phyloP scores from a whole-genome alignment of 2,329 filamentous ascomycete genomes.

The Cercospora citrullina region DNA sequence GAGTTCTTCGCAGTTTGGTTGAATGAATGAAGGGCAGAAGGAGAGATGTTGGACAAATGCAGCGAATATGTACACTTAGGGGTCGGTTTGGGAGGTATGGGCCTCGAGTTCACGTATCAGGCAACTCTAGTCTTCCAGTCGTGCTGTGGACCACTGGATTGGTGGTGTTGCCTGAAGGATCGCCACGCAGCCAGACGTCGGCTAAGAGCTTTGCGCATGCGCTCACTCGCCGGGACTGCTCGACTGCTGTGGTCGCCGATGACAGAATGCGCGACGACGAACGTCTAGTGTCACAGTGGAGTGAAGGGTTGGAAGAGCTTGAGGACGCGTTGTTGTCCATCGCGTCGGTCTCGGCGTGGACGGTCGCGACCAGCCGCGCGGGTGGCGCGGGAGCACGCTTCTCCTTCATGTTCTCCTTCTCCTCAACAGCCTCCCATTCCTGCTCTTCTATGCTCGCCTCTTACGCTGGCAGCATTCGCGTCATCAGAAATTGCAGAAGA shows the following conservation, averaged over 20 bases:
- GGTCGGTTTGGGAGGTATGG: neutral
- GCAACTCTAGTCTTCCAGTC: neutral
- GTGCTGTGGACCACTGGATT: neutral
- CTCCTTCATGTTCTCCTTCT: no score
- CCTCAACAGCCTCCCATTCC: no score
- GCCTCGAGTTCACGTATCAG: neutral
- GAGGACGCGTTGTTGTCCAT: no score
- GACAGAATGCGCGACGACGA: neutral
- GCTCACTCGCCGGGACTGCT: neutral
- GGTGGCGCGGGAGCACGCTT: no score
- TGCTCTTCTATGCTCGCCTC: no score
- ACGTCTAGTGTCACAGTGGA: neutral
- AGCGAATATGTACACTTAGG: neutral
- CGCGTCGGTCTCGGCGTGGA: no score
- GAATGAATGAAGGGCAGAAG: neutral
- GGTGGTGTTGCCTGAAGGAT: neutral
- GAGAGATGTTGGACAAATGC: neutral
- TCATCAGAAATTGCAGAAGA: neutral
- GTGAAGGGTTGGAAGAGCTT: neutral
- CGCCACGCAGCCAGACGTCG: neutral
- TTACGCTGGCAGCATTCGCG: no score
- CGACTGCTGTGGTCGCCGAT: neutral
- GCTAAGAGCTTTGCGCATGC: neutral
- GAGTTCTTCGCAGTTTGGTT: neutral
- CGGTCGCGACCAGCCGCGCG: no score